Evolutionary conservation across 2,329 filamentous ascomycete species (phyloP), one percentile per base, ranked within the genome.

Genomic region (Albophoma yamanashiensis): DNA sequence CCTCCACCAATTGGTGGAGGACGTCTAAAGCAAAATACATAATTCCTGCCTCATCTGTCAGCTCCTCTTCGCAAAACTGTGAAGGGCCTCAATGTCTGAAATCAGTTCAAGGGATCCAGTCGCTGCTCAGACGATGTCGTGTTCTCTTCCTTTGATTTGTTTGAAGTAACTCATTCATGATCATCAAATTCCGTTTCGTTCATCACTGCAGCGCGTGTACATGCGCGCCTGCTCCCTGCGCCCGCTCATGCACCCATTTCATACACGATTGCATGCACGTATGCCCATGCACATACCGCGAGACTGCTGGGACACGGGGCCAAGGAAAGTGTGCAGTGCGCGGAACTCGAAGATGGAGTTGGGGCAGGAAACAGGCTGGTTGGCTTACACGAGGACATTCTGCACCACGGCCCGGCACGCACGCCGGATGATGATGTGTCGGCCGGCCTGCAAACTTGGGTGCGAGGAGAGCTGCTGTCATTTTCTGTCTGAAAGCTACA

Each of bases 101-200:
- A 12, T 5, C 5, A 38, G 17, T 20, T n/a, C 15, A 40, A 36
- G 56, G 17, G 15, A 15, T 4, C 6, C 20, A 27, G 9, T 8
- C 22, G 42, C 57, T 57, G 55, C 61, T 70, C 68, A 69, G 68
- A 70, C 68, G 68, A 70, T 70, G 68, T 69, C 68, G 67, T 53
- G 14, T 61, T 68, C 62, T 65, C 53, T 59, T 59, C 58, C 58
- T 36, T 57, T 58, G 27, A 45, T 43, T 42, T 36, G 12, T 42
- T 45, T 45, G 22, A n/a, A 39, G 14, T 36, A 53, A 53, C 5
- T 53, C 50, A 36, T 53, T n/a, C 50, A 14, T 36, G 40, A 57
- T 65, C 62, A 63, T 68, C 67, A 65, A 63, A 64, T 65, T 65
- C 60, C 60, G 62, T 67, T 67, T 67, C 61, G 66, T 61, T 69